phyloP scores from a whole-genome alignment of 2,329 filamentous ascomycete genomes.

The Cercospora sp. region DNA sequence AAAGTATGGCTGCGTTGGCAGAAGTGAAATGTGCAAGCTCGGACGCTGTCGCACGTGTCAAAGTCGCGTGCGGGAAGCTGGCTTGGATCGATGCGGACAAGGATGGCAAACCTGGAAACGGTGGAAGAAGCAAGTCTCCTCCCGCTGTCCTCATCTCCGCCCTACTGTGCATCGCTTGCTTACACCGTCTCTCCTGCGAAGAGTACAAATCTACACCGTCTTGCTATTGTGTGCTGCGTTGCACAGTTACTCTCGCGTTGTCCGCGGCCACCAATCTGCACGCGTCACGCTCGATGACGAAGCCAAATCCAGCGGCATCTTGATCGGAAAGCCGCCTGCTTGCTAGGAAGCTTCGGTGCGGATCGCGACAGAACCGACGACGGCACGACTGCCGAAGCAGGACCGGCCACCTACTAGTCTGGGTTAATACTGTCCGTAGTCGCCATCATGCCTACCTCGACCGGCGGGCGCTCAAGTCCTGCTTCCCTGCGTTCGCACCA shows the following conservation, averaged over 20 bases:
- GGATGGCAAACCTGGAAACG: conserved; percentile 9
- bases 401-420: conserved; percentile 6
- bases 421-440: conserved; percentile 3
- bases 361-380: conserved; percentile 2
- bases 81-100: conserved; percentile 1
- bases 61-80: not conserved
- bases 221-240: not conserved
- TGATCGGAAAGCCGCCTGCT: conserved; percentile 9
- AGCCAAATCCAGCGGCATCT: conserved; percentile 6
- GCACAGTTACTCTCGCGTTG: not conserved
- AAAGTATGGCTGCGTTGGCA: not conserved
- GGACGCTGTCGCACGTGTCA: conserved; percentile 1
- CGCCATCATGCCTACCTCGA: conserved; percentile 11
- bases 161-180: not conserved
- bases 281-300: conserved; percentile 10
- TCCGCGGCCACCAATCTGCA: conserved; percentile 3
- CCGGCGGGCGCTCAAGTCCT: conserved; percentile 6
- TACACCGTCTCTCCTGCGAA: not conserved
- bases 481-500: conserved; percentile 19
- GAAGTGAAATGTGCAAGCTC: conserved; percentile 6
- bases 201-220: not conserved
- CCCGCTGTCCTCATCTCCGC: not conserved
- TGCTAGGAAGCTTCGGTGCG: not conserved
- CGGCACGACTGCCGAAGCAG: conserved; percentile 7
- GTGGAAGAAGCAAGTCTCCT: conserved; percentile 3